These are phyloP conservation scores for Amanita muscaria DNA, from an alignment of 768 basidiomycete genomes.

Conservation along the genomic window DNA sequence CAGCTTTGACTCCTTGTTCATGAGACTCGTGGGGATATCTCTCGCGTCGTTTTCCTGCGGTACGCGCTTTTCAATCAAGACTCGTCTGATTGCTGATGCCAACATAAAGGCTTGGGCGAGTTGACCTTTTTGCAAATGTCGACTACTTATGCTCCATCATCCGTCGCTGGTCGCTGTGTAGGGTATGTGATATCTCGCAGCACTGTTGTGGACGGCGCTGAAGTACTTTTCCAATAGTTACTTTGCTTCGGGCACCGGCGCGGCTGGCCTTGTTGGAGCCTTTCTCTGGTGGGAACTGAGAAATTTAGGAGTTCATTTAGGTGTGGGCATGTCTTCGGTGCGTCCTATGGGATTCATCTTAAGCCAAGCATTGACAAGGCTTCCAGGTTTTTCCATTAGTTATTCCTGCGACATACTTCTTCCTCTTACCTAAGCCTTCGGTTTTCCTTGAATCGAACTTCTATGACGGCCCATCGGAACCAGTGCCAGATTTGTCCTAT, in stretches of 20 bases:
- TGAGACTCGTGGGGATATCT: conserved; percentile 70
- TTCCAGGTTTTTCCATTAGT: conserved; percentile 71
- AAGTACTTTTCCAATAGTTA: conserved; percentile 38
- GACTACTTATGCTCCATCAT: conserved; percentile 60
- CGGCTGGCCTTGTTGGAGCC: conserved; percentile 88
- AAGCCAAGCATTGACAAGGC: conserved; percentile 4
- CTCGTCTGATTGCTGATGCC: background rate
- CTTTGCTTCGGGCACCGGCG: conserved; percentile 91
- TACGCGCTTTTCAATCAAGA: conserved; percentile 15
- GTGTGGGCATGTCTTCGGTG: conserved; percentile 79
- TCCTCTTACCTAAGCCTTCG: conserved; percentile 61
- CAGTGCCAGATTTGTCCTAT: conserved; percentile 30
- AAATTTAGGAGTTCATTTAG: conserved; percentile 71
- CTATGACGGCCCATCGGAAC: conserved; percentile 30
- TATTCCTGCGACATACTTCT: conserved; percentile 68
- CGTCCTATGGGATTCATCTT: conserved; percentile 16
- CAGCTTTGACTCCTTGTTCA: conserved; percentile 49
- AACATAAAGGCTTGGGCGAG: conserved; percentile 74
- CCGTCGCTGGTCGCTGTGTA: conserved; percentile 70
- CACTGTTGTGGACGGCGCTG: background rate
- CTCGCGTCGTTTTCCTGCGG: conserved; percentile 86
- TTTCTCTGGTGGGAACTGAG: conserved; percentile 93
- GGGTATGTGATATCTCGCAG: conserved; percentile 42
- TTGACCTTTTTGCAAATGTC: conserved; percentile 93
- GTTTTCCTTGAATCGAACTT: conserved; percentile 35